These are phyloP conservation scores for Westerdykella aurantiaca DNA, from an alignment of 2,329 filamentous ascomycete genomes.

Conservation along the genomic window DNA sequence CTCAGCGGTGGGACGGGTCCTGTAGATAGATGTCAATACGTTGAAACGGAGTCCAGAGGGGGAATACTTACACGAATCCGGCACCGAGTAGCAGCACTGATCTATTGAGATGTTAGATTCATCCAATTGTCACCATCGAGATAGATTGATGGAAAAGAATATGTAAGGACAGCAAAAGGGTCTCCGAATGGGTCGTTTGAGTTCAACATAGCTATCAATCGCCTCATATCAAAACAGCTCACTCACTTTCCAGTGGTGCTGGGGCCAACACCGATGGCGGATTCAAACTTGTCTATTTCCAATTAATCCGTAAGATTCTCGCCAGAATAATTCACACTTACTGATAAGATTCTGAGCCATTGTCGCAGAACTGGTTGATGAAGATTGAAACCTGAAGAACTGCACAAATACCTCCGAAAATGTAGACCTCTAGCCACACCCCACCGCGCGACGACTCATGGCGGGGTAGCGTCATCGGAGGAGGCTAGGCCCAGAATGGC, in stretches of 20 bases:
- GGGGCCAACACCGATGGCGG: constrained; percentile 19
- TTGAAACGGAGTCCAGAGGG: not conserved
- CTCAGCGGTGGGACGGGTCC: constrained; percentile 53
- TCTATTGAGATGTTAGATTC: constrained; percentile 19
- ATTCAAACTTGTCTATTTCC: constrained; percentile 27
- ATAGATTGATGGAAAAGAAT: not conserved
- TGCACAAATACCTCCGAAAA: not conserved
- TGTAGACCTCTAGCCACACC: not conserved
- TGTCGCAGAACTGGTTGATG: constrained; percentile 15
- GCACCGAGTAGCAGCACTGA: constrained; percentile 37
- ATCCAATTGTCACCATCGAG: not conserved
- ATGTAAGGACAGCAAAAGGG: no score
- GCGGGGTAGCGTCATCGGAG: constrained; percentile 15
- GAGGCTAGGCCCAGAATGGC: not conserved
- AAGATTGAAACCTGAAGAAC: constrained; percentile 2
- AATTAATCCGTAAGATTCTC: constrained; percentile 15
- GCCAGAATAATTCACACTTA: constrained; percentile 6
- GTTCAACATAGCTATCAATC: no score
- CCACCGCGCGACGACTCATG: not conserved
- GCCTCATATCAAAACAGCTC: no score
- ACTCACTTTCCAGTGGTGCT: constrained; percentile 33
- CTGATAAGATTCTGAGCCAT: constrained; percentile 38
- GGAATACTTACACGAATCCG: constrained; percentile 34
- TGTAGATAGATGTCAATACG: constrained; percentile 12
- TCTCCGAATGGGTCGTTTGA: no score